Percentiles rank a stretch among this genome's conserved stretches.
Evolutionary conservation across 345 rosid species (phyloP).

Genomic region (Linum tenue): DNA sequence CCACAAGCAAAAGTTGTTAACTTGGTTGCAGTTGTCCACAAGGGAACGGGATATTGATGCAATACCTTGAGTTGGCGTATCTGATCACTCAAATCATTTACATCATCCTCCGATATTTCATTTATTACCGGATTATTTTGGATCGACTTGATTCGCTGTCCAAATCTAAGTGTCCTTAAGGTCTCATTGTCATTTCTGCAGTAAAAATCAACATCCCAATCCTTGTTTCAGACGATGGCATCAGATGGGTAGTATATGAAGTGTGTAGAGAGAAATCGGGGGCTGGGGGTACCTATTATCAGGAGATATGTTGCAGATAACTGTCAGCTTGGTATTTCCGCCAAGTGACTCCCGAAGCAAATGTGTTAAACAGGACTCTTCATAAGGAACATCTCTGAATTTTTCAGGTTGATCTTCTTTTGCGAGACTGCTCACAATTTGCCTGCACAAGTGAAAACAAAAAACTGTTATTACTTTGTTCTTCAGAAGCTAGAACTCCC

Average conservation of each 20-base stretch:
- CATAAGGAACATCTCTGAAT: slow-evolving; percentile 38
- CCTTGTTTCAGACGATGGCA: slow-evolving; percentile 2
- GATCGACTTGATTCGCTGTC: slow-evolving; percentile 57
- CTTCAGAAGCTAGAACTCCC: neutral
- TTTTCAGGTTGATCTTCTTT: slow-evolving; percentile 36
- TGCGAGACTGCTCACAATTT: slow-evolving; percentile 53
- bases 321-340: slow-evolving; percentile 87
- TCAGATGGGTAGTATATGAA: neutral
- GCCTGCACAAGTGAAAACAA: slow-evolving; percentile 35
- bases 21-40: neutral
- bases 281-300: slow-evolving; percentile 45
- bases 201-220: slow-evolving; percentile 18
- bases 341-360: slow-evolving; percentile 79
- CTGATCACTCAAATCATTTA: slow-evolving; percentile 91
- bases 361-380: slow-evolving; percentile 66
- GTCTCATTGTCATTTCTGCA: slow-evolving; percentile 66
- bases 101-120: slow-evolving; percentile 91
- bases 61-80: slow-evolving; percentile 80
- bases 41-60: neutral
- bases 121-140: slow-evolving; percentile 72
- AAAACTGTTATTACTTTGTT: slow-evolving; percentile 7
- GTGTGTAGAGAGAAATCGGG: neutral
- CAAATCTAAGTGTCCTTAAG: slow-evolving; percentile 80
- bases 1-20: neutral
- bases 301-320: slow-evolving; percentile 65